Evolutionary conservation across 495 filamentous ascomycete genomes (phyloP).

Genomic region (Annulohypoxylon moriforme): DNA sequence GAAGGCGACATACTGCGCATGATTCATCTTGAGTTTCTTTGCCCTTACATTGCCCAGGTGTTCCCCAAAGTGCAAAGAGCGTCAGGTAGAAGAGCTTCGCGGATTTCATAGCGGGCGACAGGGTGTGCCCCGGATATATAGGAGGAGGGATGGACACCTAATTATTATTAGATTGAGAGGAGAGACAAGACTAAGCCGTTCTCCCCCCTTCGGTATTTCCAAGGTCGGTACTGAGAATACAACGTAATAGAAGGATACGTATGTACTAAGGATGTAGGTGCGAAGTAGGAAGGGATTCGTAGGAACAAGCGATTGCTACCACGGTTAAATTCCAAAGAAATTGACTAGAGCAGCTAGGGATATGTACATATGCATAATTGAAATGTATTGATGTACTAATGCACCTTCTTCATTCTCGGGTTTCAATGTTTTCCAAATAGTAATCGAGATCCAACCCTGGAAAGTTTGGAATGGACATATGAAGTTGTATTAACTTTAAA

Average conservation of each 20-base stretch:
- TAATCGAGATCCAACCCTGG: constrained; percentile 4
- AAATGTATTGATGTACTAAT: background rate
- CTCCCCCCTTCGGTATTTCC: constrained; percentile 33
- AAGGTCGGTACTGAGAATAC: constrained; percentile 15
- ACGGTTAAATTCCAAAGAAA: constrained; percentile 40
- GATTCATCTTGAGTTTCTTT: constrained; percentile 53
- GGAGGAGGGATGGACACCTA: constrained; percentile 29
- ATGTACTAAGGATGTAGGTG: constrained; percentile 11
- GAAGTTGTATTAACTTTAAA: constrained; percentile 2
- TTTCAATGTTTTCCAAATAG: background rate
- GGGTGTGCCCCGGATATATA: constrained; percentile 38
- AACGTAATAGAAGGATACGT: constrained; percentile 19
- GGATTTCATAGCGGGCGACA: constrained; percentile 68
- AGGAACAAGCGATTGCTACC: constrained; percentile 25
- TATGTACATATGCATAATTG: constrained; percentile 13
- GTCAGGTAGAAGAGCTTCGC: constrained; percentile 79
- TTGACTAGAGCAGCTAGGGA: constrained; percentile 6
- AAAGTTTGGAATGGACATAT: constrained; percentile 15
- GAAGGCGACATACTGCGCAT: constrained; percentile 59
- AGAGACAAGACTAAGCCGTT: constrained; percentile 29
- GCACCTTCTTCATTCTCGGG: too few species aligned
- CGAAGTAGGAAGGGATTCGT: constrained; percentile 12
- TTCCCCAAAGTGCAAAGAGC: constrained; percentile 75
- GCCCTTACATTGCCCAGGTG: constrained; percentile 59
- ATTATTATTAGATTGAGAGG: constrained; percentile 41